Percentiles rank a stretch among this genome's conserved stretches.
Evolutionary conservation across 75 land plant species (phyloP).

Genomic region (Selaginella moellendorffii): DNA sequence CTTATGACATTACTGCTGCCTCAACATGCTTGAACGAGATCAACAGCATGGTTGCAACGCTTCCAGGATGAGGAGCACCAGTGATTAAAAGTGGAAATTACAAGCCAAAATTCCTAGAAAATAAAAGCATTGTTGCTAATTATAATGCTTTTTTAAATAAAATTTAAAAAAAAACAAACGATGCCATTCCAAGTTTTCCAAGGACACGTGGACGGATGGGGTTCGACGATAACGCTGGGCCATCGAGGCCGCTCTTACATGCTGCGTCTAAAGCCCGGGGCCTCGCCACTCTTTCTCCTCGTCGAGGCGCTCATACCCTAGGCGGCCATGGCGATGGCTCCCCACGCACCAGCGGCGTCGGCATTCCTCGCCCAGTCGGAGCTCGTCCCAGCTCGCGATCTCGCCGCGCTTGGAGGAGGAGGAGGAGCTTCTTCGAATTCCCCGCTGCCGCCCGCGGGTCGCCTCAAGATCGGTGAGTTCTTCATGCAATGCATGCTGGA

Average conservation of each 20-base stretch:
- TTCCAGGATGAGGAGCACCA: no score
- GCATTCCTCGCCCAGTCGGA: no score
- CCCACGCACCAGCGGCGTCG: neutral
- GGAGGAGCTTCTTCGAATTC: no score
- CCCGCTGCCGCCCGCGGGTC: neutral
- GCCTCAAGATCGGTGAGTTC: neutral
- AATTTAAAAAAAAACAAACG: no score
- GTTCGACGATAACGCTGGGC: neutral
- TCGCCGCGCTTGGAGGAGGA: no score
- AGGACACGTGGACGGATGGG: neutral
- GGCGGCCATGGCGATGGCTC: neutral
- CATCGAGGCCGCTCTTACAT: neutral
- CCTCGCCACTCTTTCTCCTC: neutral
- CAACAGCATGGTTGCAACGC: no score
- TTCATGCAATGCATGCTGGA: constrained; percentile 1
- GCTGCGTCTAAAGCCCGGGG: neutral
- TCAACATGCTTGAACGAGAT: no score
- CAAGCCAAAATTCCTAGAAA: no score
- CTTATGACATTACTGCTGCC: no score
- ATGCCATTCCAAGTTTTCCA: neutral
- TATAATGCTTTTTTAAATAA: no score
- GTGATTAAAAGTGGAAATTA: no score
- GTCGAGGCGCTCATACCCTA: neutral
- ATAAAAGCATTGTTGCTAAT: no score
- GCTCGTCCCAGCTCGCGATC: neutral